Conservation (phyloP, 2,329 filamentous ascomycete genomes). For the Xylaria sp. region DNA sequence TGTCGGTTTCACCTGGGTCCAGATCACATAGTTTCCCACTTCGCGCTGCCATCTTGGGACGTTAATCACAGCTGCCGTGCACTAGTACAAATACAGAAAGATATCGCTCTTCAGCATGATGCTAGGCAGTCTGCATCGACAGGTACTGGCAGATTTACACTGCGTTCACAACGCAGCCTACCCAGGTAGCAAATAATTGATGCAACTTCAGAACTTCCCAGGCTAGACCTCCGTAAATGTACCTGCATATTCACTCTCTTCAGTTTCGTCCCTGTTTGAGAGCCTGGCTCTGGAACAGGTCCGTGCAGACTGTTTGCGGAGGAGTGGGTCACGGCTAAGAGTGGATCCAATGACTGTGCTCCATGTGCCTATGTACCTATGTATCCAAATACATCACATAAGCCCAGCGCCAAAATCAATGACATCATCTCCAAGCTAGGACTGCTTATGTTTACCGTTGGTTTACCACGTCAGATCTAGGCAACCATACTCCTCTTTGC, state of each 20-base stretch:
- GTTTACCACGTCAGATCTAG: conserved; percentile 13
- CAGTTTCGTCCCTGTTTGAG: conserved; percentile 2
- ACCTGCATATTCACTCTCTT: not conserved
- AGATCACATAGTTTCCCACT: conserved; percentile 5
- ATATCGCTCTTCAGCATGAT: no score
- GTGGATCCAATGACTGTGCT: not conserved
- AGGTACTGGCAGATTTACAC: not conserved
- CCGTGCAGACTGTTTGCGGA: conserved; percentile 8
- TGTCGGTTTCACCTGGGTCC: conserved; percentile 24
- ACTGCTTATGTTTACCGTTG: not conserved
- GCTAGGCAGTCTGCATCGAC: not conserved
- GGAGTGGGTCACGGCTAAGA: conserved; percentile 13
- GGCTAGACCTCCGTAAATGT: not conserved
- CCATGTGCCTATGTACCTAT: not conserved
- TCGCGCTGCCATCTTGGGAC: not conserved
- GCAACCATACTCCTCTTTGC: conserved; percentile 5
- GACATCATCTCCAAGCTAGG: conserved; percentile 23
- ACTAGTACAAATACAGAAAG: not conserved
- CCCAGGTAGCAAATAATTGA: not conserved
- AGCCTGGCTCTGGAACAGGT: not conserved
- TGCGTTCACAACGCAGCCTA: not conserved
- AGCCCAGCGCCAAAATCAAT: conserved; percentile 7
- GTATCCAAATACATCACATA: not conserved
- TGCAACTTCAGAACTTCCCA: not conserved
- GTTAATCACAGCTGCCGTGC: not conserved